phyloP scores from a whole-genome alignment of 106 monocot species.

The Xerophyta viscosa region DNA sequence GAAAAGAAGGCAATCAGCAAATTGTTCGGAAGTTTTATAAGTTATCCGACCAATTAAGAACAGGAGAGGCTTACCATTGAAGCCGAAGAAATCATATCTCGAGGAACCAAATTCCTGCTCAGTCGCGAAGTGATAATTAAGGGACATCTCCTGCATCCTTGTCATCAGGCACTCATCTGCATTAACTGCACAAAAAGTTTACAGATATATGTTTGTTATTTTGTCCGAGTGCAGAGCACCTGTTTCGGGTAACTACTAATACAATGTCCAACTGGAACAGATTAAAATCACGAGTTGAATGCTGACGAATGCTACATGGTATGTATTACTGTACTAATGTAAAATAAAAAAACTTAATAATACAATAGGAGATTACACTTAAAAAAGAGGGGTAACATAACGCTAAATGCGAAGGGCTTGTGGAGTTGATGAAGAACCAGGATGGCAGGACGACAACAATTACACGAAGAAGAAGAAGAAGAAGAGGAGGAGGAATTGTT shows the following conservation, averaged over 20 bases:
- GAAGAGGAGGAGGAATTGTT: too few species aligned
- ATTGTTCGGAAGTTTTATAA: background rate
- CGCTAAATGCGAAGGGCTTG: too few species aligned
- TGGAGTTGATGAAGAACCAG: too few species aligned
- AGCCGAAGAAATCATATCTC: conserved; percentile 39
- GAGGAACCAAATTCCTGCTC: conserved; percentile 46
- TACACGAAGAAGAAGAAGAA: too few species aligned
- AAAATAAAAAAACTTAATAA: too few species aligned
- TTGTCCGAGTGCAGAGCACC: background rate
- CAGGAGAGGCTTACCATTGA: conserved; percentile 24
- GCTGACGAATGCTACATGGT: too few species aligned
- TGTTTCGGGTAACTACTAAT: background rate
- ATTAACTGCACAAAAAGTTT: conserved; percentile 22
- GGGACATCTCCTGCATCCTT: conserved; percentile 55
- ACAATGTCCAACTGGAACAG: too few species aligned
- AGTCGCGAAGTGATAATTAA: conserved; percentile 39
- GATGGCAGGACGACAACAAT: too few species aligned
- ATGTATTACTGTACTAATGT: too few species aligned
- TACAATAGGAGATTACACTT: too few species aligned
- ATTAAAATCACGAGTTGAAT: too few species aligned
- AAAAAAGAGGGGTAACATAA: too few species aligned
- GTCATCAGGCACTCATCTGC: conserved; percentile 44
- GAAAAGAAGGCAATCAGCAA: background rate
- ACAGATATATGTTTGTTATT: background rate
- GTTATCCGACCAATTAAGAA: background rate